phyloP scores from a whole-genome alignment of 768 basidiomycete species.

The Russula vinacea region DNA sequence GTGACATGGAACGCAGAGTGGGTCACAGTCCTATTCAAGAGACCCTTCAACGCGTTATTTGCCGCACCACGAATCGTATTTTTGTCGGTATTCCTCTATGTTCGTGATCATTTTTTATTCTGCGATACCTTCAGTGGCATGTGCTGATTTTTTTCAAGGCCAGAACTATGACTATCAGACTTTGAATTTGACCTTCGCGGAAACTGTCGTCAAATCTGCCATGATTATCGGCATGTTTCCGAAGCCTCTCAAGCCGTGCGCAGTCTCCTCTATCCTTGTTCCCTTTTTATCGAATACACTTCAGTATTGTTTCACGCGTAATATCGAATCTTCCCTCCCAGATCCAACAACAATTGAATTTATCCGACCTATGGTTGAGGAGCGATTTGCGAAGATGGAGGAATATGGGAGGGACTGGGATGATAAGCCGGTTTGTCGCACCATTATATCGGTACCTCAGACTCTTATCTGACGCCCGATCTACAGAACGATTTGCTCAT shows the following conservation, averaged over 20 bases:
- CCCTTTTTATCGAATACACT: too few species aligned
- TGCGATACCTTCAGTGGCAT: neutral
- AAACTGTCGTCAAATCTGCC: constrained; percentile 37
- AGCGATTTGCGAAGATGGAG: too few species aligned
- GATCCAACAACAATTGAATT: too few species aligned
- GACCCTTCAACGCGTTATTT: constrained; percentile 17
- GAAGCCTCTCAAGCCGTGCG: constrained; percentile 32
- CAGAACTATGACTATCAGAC: constrained; percentile 41
- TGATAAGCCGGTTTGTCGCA: too few species aligned
- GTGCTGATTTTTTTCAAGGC: constrained; percentile 36
- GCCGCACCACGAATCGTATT: too few species aligned
- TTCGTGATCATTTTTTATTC: neutral
- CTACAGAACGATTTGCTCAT: constrained; percentile 41
- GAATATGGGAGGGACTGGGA: too few species aligned
- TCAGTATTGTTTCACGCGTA: too few species aligned
- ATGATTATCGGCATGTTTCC: constrained; percentile 37
- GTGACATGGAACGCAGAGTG: constrained; percentile 39
- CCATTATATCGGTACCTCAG: neutral
- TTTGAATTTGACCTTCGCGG: constrained; percentile 34
- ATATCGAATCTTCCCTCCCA: too few species aligned
- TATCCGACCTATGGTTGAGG: too few species aligned
- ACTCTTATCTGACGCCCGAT: neutral
- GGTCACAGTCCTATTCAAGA: constrained; percentile 33
- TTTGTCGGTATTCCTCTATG: constrained; percentile 44
- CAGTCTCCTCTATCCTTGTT: too few species aligned